Base-by-base conservation (phyloP, 2,329 filamentous ascomycete genomes). In the Ophidiomyces ophidiicola region DNA sequence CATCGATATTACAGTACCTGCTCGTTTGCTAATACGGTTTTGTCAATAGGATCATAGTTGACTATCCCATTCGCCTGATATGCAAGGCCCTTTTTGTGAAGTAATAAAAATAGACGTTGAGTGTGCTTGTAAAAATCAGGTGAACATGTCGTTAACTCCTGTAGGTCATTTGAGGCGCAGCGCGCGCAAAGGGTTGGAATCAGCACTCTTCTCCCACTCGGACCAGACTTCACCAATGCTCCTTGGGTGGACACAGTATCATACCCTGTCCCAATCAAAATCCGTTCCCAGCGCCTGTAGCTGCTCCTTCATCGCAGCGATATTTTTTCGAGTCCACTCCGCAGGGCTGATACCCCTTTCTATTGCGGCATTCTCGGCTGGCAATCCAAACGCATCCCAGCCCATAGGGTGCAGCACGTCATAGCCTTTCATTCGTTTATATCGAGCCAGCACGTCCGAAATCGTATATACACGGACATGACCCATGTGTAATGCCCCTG, bases 371-470 rank as follows among this genome's bases (percentile, higher is more conserved):
- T 94, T 94, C 60, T 94, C 86, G 30, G 86, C 86, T 7, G 86
- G 86, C 41, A 94, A 65, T 1, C 86, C 86, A 62, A 94, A 93
- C 4, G 84, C 82, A 66, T 94, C 86, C 85, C 86, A 94, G 7
- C 86, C 86, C 72, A 93, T 93, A n/a, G 86, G 84, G 47, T 93
- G 74, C 38, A 92, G 61, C 21, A 92, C 83, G 40, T 81, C 63
- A 48, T 76, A 69, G 11, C 85, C 85, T 49, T 78, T 76, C 63
- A 93, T 76, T 18, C 71, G 72, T 51, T 78, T 75, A 54, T 79
- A 92, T 39, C 86, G 74, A 10, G 84, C 77, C 37, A 93, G 64
- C 6, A 87, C 81, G 63, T 94, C 86, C 44, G 85, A 84, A 47
- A 94, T 90, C 25, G 85, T 84, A 64, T 93, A 94, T 35, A 92